phyloP scores from a whole-genome alignment of 2,329 filamentous ascomycete species.

The Didymella keratinophila region DNA sequence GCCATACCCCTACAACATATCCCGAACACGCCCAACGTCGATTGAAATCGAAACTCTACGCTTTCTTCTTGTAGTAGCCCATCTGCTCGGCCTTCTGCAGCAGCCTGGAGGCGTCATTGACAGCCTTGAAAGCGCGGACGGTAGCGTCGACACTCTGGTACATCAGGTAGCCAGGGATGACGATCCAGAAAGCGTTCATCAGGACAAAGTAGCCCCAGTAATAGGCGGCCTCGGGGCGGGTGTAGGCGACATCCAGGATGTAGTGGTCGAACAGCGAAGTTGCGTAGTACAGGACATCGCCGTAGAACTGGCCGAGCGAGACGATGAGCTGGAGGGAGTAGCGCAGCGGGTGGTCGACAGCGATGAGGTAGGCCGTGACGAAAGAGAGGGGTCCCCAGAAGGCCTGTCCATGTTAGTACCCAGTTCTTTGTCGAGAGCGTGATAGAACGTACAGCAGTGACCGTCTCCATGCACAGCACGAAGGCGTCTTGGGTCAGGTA shows the following conservation, averaged over 20 bases:
- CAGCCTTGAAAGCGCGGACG: conserved; percentile 45
- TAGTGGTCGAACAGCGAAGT: conserved; percentile 69
- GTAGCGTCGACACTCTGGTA: conserved; percentile 45
- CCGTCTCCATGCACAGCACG: conserved; percentile 84
- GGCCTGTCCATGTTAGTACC: conserved; percentile 48
- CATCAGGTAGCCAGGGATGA: conserved; percentile 59
- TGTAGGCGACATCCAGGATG: conserved; percentile 62
- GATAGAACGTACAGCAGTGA: conserved; percentile 71
- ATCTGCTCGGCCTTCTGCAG: conserved; percentile 38
- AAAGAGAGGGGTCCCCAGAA: conserved; percentile 70
- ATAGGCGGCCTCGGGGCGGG: conserved; percentile 68
- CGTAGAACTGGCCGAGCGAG: conserved; percentile 70
- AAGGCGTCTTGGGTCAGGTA: conserved; percentile 82
- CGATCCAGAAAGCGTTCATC: conserved; percentile 73
- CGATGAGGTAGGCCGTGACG: conserved; percentile 63
- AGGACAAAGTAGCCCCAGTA: conserved; percentile 72
- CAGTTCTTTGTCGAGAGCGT: neutral
- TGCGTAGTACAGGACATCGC: conserved; percentile 69
- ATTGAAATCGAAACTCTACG: neutral
- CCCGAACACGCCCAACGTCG: too few relatives aligned
- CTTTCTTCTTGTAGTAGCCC: conserved; percentile 43
- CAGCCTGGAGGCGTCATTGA: conserved; percentile 47
- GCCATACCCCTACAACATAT: neutral
- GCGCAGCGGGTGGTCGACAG: conserved; percentile 62
- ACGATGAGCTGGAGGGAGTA: conserved; percentile 68